Percentiles rank a stretch among this genome's conserved stretches.
Evolutionary conservation across 1,284 basidiomycete genomes (phyloP).

Genomic region (Cryptococcus sp.): DNA sequence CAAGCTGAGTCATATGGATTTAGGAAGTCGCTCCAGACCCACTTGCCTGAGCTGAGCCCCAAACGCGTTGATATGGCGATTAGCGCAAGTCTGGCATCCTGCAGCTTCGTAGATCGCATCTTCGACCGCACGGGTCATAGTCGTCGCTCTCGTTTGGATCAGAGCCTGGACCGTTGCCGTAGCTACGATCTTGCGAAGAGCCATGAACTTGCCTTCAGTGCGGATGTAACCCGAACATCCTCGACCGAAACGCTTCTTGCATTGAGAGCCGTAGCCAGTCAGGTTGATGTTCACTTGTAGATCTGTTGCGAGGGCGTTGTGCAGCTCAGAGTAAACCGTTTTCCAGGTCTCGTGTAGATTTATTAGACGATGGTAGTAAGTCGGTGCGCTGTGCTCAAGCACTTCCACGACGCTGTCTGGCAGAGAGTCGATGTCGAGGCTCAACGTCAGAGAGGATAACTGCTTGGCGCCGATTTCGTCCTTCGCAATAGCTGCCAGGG

Average conservation of each 20-base stretch:
- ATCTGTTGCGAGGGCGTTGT: not conserved
- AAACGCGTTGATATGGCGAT: conserved; percentile 15
- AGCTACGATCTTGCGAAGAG: not conserved
- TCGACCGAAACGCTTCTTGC: conserved; percentile 8
- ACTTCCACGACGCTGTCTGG: not conserved
- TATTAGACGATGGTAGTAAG: not conserved
- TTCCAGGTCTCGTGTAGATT: not conserved
- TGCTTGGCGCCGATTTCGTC: not conserved
- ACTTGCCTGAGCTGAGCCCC: conserved; percentile 1
- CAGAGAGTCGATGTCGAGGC: not conserved
- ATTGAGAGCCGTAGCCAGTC: conserved; percentile 9
- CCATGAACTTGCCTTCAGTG: not conserved
- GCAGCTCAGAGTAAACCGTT: not conserved
- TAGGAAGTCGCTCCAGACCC: conserved; percentile 4
- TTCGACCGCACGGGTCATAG: conserved; percentile 6
- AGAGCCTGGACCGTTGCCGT: not conserved
- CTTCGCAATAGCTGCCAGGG: not conserved
- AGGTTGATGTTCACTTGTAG: conserved; percentile 13
- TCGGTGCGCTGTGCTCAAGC: not conserved
- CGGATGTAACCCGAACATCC: conserved; percentile 8
- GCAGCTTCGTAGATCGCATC: conserved; percentile 6
- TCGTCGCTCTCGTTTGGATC: not conserved
- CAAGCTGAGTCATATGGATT: not conserved
- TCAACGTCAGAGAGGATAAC: not conserved
- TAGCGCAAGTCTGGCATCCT: conserved; percentile 12